Percentiles rank a stretch among this genome's conserved stretches.
Conservation (phyloP, 352 stramenopile species). For the Lagenidium sp. region DNA sequence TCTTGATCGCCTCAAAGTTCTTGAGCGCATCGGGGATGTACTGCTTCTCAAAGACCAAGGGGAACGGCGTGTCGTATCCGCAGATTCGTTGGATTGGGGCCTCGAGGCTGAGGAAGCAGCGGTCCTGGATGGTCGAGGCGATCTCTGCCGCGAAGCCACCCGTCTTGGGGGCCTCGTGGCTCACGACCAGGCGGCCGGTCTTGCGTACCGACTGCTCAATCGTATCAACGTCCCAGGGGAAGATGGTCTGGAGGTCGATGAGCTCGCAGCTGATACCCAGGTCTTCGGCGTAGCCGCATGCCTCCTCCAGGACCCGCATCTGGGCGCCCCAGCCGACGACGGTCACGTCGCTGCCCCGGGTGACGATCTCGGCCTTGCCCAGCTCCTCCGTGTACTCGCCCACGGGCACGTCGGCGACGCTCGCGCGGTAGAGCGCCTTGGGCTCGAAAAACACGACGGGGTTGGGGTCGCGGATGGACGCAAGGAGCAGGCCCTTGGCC, state of each 20-base stretch:
- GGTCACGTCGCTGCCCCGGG: constrained; percentile 90
- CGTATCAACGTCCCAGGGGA: constrained; percentile 95
- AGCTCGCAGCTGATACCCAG: constrained; percentile 95
- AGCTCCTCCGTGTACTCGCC: constrained; percentile 93
- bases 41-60: constrained; percentile 94
- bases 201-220: constrained; percentile 95
- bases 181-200: constrained; percentile 94
- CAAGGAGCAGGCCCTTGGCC: constrained; percentile 95
- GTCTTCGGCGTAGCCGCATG: constrained; percentile 82
- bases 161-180: constrained; percentile 94
- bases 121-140: constrained; percentile 88
- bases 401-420: constrained; percentile 93
- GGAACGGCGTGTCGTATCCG: constrained; percentile 97
- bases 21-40: constrained; percentile 93
- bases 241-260: constrained; percentile 97
- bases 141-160: constrained; percentile 96
- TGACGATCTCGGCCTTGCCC: constrained; percentile 92
- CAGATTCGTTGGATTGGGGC: constrained; percentile 91
- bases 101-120: constrained; percentile 95
- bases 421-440: constrained; percentile 96
- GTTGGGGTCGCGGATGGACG: constrained; percentile 94
- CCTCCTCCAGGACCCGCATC: constrained; percentile 81
- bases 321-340: constrained; percentile 93
- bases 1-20: constrained; percentile 94
- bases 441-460: constrained; percentile 98